A percentile compares a stretch with the other conserved stretches of the same genome.
Evolutionary conservation across 2,329 filamentous ascomycete genomes (phyloP).

Genomic region (Talaromyces islandicus): DNA sequence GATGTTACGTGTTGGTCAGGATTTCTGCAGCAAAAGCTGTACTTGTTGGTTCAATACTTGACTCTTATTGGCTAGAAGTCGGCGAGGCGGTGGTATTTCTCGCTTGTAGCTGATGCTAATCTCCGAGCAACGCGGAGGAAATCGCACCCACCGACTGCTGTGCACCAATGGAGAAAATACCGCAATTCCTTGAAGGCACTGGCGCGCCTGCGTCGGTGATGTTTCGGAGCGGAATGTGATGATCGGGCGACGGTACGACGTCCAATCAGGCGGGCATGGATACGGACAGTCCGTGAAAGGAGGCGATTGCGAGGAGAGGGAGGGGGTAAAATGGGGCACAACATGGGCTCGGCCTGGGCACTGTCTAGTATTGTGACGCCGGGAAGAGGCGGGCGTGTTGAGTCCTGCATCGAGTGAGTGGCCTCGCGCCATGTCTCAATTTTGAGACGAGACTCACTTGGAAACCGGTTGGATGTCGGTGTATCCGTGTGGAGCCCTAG

Average conservation of each 20-base stretch:
- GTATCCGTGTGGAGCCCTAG: neutral
- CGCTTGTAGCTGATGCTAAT: neutral
- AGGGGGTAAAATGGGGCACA: neutral
- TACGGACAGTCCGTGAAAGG: neutral
- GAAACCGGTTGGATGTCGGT: neutral
- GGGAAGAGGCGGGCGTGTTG: neutral
- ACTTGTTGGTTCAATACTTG: neutral
- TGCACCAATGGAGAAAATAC: neutral
- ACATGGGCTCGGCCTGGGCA: neutral
- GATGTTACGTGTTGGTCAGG: neutral
- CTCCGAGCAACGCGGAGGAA: neutral
- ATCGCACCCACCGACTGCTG: neutral
- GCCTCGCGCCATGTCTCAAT: neutral
- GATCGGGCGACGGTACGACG: neutral
- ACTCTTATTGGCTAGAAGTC: neutral
- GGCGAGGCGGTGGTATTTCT: neutral
- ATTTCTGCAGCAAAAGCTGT: neutral
- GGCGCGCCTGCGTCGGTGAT: neutral
- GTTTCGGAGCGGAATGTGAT: neutral
- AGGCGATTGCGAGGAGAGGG: neutral
- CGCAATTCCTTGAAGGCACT: neutral
- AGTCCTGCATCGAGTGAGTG: neutral
- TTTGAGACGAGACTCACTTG: neutral
- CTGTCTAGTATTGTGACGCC: neutral
- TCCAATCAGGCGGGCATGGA: neutral